These are phyloP conservation scores for Acacia acuminata DNA, from an alignment of 306 rosid genomes.

Conservation along the genomic window DNA sequence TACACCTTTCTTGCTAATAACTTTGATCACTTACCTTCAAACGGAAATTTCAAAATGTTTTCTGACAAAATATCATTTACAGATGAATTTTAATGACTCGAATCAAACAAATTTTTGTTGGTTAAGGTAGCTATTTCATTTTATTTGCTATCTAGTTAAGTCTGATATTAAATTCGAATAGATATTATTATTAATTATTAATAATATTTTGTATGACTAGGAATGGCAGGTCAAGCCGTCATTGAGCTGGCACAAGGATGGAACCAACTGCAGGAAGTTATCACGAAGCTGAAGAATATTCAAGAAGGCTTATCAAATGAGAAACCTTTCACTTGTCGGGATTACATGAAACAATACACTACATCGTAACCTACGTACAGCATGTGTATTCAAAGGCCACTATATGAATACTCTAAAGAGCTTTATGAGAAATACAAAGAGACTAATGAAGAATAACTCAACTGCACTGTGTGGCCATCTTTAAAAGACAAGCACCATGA, in stretches of 20 bases:
- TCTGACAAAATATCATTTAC: too few species aligned
- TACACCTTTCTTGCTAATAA: too few species aligned
- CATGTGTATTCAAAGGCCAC: conserved; percentile 45
- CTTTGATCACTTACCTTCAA: too few species aligned
- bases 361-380: conserved; percentile 26
- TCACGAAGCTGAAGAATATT: neutral
- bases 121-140: too few species aligned
- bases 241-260: neutral
- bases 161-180: too few species aligned
- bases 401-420: conserved; percentile 38
- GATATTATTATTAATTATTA: too few species aligned
- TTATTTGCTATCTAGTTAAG: too few species aligned
- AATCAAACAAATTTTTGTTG: too few species aligned
- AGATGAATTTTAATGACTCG: too few species aligned
- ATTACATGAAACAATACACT: neutral
- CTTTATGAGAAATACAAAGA: conserved; percentile 42
- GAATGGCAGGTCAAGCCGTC: neutral
- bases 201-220: too few species aligned
- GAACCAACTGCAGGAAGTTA: neutral
- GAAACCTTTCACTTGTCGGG: neutral
- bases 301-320: neutral
- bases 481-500: conserved; percentile 48
- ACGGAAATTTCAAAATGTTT: too few species aligned
- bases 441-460: conserved; percentile 33
- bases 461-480: conserved; percentile 42